Evolutionary conservation across 2,329 filamentous ascomycete genomes (phyloP).

Genomic region (Huntiella savannae): DNA sequence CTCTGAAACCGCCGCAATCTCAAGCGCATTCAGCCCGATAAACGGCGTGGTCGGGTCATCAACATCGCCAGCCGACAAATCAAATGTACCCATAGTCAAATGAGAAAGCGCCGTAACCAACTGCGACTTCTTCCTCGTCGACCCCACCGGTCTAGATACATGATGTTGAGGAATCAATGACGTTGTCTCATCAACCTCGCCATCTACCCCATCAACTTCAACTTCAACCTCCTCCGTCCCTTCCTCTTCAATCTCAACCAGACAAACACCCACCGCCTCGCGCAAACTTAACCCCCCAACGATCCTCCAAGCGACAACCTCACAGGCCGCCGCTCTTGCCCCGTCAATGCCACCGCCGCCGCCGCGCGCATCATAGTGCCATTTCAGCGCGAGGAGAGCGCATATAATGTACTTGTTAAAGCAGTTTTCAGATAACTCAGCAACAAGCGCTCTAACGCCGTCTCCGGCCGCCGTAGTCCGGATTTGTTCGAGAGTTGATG

Average conservation of each 20-base stretch:
- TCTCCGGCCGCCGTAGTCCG: slow-evolving; percentile 45
- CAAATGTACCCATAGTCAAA: slow-evolving; percentile 30
- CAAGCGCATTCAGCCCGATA: slow-evolving; percentile 63
- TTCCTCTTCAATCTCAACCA: slow-evolving; percentile 45
- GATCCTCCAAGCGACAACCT: slow-evolving; percentile 67
- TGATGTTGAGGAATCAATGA: no score
- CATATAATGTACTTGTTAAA: slow-evolving; percentile 54
- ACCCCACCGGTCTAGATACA: slow-evolving; percentile 16
- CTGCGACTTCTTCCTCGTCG: slow-evolving; percentile 26
- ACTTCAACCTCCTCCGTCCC: slow-evolving; percentile 12
- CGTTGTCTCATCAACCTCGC: no score
- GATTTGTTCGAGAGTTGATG: slow-evolving; percentile 56
- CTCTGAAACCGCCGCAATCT: slow-evolving; percentile 64
- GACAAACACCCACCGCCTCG: slow-evolving; percentile 55
- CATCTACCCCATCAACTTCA: neutral
- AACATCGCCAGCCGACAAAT: slow-evolving; percentile 23
- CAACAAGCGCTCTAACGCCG: slow-evolving; percentile 38
- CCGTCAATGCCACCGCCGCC: slow-evolving; percentile 48
- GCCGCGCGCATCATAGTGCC: slow-evolving; percentile 46
- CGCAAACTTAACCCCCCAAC: slow-evolving; percentile 50
- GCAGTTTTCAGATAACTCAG: slow-evolving; percentile 42
- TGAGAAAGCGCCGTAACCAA: slow-evolving; percentile 35
- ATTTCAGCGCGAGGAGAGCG: slow-evolving; percentile 53
- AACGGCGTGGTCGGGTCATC: slow-evolving; percentile 53
- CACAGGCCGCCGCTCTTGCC: slow-evolving; percentile 53